phyloP scores from a whole-genome alignment of 164 flowering plant species.

The Piper betle region DNA sequence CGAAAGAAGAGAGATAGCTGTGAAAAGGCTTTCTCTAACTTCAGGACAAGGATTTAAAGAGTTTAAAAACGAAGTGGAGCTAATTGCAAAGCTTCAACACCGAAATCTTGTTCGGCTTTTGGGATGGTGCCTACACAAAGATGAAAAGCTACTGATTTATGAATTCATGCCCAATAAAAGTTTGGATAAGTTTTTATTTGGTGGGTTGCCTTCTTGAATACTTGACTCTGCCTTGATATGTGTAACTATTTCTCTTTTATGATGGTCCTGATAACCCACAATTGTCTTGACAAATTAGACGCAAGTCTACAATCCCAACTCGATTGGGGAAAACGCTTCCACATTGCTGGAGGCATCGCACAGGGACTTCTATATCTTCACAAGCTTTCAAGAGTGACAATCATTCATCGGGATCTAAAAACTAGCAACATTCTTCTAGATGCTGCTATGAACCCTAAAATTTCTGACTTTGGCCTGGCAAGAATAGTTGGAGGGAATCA shows the following conservation, averaged over 20 bases:
- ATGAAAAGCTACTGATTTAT: slow-evolving; percentile 29
- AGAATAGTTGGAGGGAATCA: slow-evolving; percentile 17
- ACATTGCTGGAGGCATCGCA: slow-evolving; percentile 64
- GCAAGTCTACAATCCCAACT: slow-evolving; percentile 21
- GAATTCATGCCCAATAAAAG: slow-evolving; percentile 29
- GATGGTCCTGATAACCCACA: neutral
- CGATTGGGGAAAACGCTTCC: slow-evolving; percentile 48
- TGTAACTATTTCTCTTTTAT: neutral
- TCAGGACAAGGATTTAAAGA: slow-evolving; percentile 28
- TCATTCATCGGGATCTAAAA: slow-evolving; percentile 68
- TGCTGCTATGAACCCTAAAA: slow-evolving; percentile 64
- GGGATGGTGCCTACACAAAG: slow-evolving; percentile 22
- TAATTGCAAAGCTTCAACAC: slow-evolving; percentile 33
- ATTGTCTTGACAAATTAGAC: slow-evolving; percentile 18
- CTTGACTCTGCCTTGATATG: neutral
- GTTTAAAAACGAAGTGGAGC: slow-evolving; percentile 23
- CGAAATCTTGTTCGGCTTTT: slow-evolving; percentile 29
- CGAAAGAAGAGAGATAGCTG: slow-evolving; percentile 27
- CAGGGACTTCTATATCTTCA: slow-evolving; percentile 80
- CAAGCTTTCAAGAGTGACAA: slow-evolving; percentile 57
- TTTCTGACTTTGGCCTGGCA: slow-evolving; percentile 88
- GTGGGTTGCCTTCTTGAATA: slow-evolving; percentile 2
- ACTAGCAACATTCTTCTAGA: slow-evolving; percentile 70
- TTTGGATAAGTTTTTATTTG: slow-evolving; percentile 20
- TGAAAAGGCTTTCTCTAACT: slow-evolving; percentile 28